Base-by-base conservation (phyloP, 306 rosid genomes). In the Prinsepia uniflora region DNA sequence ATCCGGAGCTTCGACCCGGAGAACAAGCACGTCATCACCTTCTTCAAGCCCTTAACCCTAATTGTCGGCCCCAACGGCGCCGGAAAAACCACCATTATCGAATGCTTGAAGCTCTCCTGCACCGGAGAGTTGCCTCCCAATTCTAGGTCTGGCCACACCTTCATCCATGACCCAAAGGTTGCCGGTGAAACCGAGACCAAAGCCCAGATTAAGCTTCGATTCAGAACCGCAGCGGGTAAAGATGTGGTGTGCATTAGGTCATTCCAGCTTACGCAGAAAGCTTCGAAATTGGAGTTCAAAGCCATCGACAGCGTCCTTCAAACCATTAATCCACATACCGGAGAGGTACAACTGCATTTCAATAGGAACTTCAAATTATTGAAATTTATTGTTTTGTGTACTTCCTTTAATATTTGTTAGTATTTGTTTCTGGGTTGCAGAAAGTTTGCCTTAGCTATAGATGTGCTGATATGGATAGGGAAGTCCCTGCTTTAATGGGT, bases 1-100 rank as follows among this genome's bases (percentile, higher is more conserved):
- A 94, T 90, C 68, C 86, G 98, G 80, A 94, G 98, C 78, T 94
- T 94, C 76, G 97, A 94, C 83, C 98, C 98, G 30, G 98, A 94
- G 78, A 94, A 94, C 85, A 89, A 83, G 79, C 81, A 87, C 81
- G 98, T 94, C 48, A 83, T 94, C 83, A 86, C 98, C 85, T 94
- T 94, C 90, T 94, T 94, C 91, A 90, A 64, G 73, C 98, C 98
- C 53, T 78, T 89, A 81, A 94, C 98, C 80, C 90, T 94, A 75
- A 94, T 94, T 63, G 98, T 94, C 70, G 98, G 98, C 39, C 96
- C 91, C 69, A 93, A 93, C 72, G 98, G 98, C 71, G 97, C 97
- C 19, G 97, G 98, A 5, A 94, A 93, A 70, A 94, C 98, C 20
- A 94, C 98, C 17, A 94, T 94, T 46, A 90, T 94, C 3, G 97